A percentile compares a stretch with the other conserved stretches of the same genome.
Conservation (phyloP, 2,329 filamentous ascomycete species). For the Monilinia fructigena region DNA sequence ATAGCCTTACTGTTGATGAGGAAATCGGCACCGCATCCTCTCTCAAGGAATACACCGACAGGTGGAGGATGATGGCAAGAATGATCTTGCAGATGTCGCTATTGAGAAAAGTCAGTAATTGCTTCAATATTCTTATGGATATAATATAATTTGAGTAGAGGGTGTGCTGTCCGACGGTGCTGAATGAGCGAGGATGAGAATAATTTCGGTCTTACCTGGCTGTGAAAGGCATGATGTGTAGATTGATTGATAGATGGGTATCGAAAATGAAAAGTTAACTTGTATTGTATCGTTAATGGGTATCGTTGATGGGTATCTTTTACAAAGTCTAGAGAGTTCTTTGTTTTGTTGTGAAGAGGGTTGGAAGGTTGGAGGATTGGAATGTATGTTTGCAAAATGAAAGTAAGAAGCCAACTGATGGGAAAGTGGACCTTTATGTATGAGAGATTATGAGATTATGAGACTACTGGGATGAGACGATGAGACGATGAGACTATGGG, state of each 20-base stretch:
- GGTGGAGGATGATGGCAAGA: constrained; percentile 84
- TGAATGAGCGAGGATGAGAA: not conserved
- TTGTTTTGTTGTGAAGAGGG: constrained; percentile 12
- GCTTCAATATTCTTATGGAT: not conserved
- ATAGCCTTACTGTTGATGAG: constrained; percentile 77
- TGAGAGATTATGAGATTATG: not conserved
- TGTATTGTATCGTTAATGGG: constrained; percentile 11
- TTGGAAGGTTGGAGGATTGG: constrained; percentile 16
- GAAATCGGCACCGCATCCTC: constrained; percentile 80
- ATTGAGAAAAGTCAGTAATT: constrained; percentile 28
- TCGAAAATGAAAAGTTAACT: not conserved
- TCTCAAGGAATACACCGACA: constrained; percentile 88
- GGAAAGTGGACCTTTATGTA: constrained; percentile 19
- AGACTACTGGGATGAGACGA: too few relatives aligned
- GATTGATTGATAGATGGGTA: constrained; percentile 16
- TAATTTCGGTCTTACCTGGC: constrained; percentile 48
- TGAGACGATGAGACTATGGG: too few relatives aligned
- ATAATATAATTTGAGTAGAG: not conserved
- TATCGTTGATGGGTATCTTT: not conserved
- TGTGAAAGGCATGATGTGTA: constrained; percentile 54
- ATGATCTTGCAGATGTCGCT: constrained; percentile 80
- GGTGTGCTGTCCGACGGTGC: not conserved
- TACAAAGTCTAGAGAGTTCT: not conserved
- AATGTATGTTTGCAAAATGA: constrained; percentile 8
- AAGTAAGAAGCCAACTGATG: not conserved